These are phyloP conservation scores for Aspergillus sp. DNA, from an alignment of 2,329 filamentous ascomycete genomes.

Conservation along the genomic window DNA sequence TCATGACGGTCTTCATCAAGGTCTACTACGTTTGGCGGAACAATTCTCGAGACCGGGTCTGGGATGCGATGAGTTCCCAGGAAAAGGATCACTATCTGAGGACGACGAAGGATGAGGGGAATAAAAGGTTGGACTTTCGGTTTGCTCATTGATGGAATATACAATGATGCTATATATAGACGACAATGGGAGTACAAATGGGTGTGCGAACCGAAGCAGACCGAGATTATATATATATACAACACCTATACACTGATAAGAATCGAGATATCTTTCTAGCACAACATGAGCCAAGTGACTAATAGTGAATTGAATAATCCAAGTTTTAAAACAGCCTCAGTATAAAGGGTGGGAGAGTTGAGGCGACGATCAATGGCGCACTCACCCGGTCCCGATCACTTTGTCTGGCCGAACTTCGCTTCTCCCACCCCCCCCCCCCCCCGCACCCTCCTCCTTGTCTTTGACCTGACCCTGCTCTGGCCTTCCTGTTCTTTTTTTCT, in stretches of 20 bases:
- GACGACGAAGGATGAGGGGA: constrained; percentile 54
- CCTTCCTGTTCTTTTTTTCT: neutral
- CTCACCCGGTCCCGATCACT: too few relatives aligned
- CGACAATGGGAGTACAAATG: too few relatives aligned
- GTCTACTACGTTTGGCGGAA: constrained; percentile 30
- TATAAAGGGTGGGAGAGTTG: too few relatives aligned
- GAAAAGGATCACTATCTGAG: constrained; percentile 51
- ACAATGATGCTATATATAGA: too few relatives aligned
- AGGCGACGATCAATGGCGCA: too few relatives aligned
- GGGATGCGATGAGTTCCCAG: constrained; percentile 46
- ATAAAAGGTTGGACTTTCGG: constrained; percentile 50
- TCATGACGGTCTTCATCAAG: constrained; percentile 46
- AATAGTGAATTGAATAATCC: too few relatives aligned
- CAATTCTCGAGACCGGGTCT: constrained; percentile 37
- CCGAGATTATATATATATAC: neutral
- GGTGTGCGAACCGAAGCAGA: neutral
- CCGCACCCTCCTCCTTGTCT: neutral
- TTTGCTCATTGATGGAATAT: neutral
- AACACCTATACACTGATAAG: too few relatives aligned
- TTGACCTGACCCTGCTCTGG: neutral
- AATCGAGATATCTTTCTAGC: too few relatives aligned
- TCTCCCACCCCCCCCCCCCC: neutral
- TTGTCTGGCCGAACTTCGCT: neutral
- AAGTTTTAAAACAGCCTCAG: too few relatives aligned
- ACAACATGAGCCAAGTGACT: too few relatives aligned